These are phyloP conservation scores for Tetrastigma voinierianum DNA, from an alignment of 164 flowering plant species.

Conservation along the genomic window DNA sequence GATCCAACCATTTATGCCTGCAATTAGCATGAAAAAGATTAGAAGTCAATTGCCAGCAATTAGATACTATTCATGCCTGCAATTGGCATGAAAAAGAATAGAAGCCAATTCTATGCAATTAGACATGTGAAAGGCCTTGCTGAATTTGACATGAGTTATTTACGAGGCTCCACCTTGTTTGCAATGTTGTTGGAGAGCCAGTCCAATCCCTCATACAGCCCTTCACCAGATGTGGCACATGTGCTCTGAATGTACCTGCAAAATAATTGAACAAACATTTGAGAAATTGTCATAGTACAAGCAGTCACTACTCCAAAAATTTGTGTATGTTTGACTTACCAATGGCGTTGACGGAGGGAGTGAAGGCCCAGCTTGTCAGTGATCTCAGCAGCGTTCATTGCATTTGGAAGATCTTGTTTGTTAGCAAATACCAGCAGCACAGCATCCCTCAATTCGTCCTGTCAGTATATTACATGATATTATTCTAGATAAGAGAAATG, in stretches of 20 bases:
- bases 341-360: slow-evolving; percentile 81
- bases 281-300: too few relatives aligned
- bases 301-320: too few relatives aligned
- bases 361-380: slow-evolving; percentile 86
- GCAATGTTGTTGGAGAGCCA: slow-evolving; percentile 57
- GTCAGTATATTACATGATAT: slow-evolving; percentile 1
- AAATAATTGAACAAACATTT: too few relatives aligned
- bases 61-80: too few relatives aligned
- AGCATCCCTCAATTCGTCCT: slow-evolving; percentile 82
- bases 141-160: neutral
- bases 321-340: slow-evolving; percentile 26
- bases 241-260: slow-evolving; percentile 83
- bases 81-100: too few relatives aligned
- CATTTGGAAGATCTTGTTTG: slow-evolving; percentile 90
- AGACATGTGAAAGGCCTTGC: too few relatives aligned
- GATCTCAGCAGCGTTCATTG: slow-evolving; percentile 89
- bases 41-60: too few relatives aligned
- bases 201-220: slow-evolving; percentile 74
- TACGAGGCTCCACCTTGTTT: slow-evolving; percentile 24
- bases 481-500: too few relatives aligned
- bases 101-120: too few relatives aligned
- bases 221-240: slow-evolving; percentile 82
- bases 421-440: slow-evolving; percentile 85
- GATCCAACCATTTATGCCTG: slow-evolving; percentile 26
- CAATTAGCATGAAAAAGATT: neutral